Evolutionary conservation across 78 protist genomes (phyloP).

Genomic region (Dictyostelium purpureum): DNA sequence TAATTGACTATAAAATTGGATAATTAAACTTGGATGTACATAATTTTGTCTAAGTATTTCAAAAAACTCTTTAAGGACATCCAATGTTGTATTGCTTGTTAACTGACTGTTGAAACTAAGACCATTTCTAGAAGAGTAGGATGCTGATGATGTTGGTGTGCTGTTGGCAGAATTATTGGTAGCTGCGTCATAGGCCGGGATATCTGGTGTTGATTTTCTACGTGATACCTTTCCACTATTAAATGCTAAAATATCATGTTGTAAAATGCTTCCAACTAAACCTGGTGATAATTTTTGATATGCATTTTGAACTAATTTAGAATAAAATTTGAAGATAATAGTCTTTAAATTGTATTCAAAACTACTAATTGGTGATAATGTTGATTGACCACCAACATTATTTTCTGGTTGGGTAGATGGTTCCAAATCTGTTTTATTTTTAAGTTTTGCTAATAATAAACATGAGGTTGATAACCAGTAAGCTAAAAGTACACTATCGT

Average conservation of each 20-base stretch:
- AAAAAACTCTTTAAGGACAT: conserved; percentile 33
- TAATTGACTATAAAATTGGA: conserved; percentile 49
- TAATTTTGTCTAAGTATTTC: conserved; percentile 52
- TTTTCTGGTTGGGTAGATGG: neutral
- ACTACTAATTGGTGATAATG: conserved; percentile 47
- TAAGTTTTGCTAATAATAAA: conserved; percentile 47
- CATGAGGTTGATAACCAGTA: conserved; percentile 59
- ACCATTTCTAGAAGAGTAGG: neutral
- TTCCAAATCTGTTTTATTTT: neutral
- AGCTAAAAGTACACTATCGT: conserved; percentile 12
- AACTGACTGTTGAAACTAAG: neutral
- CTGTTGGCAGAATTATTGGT: neutral
- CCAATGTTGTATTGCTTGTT: conserved; percentile 44
- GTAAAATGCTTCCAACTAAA: conserved; percentile 13
- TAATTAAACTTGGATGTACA: conserved; percentile 45
- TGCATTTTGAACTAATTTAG: conserved; percentile 39
- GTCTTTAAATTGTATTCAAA: conserved; percentile 60
- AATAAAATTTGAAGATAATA: conserved; percentile 56
- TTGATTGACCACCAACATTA: neutral
- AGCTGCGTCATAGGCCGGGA: neutral
- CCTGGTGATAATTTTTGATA: conserved; percentile 42
- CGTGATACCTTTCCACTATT: conserved; percentile 46
- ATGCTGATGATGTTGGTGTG: neutral
- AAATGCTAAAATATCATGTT: conserved; percentile 69
- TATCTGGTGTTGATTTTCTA: conserved; percentile 53